Percentiles rank a stretch among this genome's conserved stretches.
phyloP scores from a whole-genome alignment of 2,329 filamentous ascomycete species.

The Teratosphaeria nubilosa region DNA sequence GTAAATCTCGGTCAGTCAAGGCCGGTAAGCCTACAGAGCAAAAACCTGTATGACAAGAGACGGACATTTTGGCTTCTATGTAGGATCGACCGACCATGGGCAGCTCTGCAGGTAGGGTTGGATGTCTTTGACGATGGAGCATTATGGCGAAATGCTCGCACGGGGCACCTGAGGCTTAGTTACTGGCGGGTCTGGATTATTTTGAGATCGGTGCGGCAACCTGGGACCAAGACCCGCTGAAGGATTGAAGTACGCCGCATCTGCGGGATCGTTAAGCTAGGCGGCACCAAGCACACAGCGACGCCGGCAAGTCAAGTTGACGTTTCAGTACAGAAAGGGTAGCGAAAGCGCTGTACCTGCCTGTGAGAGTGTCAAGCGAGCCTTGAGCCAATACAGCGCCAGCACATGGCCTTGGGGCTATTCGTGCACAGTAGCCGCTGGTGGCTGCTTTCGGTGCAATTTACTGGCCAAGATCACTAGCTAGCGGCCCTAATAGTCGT shows the following conservation, averaged over 20 bases:
- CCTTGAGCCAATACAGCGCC: background rate
- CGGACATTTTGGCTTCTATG: slow-evolving; percentile 23
- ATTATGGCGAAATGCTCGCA: slow-evolving; percentile 12
- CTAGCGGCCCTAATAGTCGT: background rate
- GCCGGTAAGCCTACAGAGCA: slow-evolving; percentile 14
- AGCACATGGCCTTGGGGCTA: background rate
- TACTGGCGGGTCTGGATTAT: slow-evolving; percentile 15
- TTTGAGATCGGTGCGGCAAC: slow-evolving; percentile 13
- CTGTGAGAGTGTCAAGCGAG: background rate
- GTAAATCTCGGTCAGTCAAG: slow-evolving; percentile 10
- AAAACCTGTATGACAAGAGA: slow-evolving; percentile 12
- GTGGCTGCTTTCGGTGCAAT: background rate
- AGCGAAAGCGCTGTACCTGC: background rate
- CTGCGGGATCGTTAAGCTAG: slow-evolving; percentile 9
- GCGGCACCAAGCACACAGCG: background rate
- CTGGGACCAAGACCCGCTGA: slow-evolving; percentile 6
- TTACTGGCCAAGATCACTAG: background rate
- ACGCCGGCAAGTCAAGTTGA: background rate
- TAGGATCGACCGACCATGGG: slow-evolving; percentile 16
- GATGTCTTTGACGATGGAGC: slow-evolving; percentile 10
- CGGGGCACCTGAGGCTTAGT: slow-evolving; percentile 13
- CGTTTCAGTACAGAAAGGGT: background rate
- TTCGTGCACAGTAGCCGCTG: slow-evolving; percentile 1
- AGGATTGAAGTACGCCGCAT: slow-evolving; percentile 8
- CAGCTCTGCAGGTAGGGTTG: slow-evolving; percentile 9